A percentile compares a stretch with the other conserved stretches of the same genome.
phyloP scores from a whole-genome alignment of 2,329 filamentous ascomycete genomes.

The Cladosporium sp. region DNA sequence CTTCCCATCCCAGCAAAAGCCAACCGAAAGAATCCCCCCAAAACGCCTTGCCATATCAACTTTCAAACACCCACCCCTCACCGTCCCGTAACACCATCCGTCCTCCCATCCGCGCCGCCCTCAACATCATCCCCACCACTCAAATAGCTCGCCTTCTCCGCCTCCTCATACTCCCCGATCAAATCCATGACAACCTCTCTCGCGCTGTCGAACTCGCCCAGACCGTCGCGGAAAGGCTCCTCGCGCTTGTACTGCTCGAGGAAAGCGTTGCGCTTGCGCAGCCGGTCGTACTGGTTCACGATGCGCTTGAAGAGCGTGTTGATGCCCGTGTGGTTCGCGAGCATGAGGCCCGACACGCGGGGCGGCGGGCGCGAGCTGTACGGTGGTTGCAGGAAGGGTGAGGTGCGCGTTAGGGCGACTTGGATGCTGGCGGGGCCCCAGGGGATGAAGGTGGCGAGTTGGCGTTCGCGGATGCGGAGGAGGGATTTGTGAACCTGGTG shows the following conservation, averaged over 20 bases:
- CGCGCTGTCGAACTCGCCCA: conserved; percentile 94
- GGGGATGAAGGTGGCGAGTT: conserved; percentile 92
- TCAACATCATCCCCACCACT: conserved; percentile 42
- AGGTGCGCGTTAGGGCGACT: conserved; percentile 93
- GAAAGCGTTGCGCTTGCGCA: conserved; percentile 96
- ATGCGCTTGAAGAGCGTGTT: conserved; percentile 96
- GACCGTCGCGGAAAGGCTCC: conserved; percentile 82
- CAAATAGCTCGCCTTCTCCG: conserved; percentile 85
- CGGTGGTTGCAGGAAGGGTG: conserved; percentile 90
- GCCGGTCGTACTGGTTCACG: conserved; percentile 83
- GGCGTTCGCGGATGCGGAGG: conserved; percentile 88
- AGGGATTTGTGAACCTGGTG: conserved; percentile 84
- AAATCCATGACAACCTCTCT: conserved; percentile 86
- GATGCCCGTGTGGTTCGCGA: conserved; percentile 97
- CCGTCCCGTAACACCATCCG: conserved; percentile 44
- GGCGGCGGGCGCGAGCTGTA: conserved; percentile 86
- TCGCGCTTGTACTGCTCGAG: conserved; percentile 96
- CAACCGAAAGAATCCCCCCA: neutral
- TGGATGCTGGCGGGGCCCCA: conserved; percentile 98
- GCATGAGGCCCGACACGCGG: conserved; percentile 91
- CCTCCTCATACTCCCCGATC: conserved; percentile 92
- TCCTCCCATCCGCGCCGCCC: conserved; percentile 29
- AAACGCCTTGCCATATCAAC: conserved; percentile 8
- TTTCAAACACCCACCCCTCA: conserved; percentile 13
- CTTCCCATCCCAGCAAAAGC: neutral